phyloP scores from a whole-genome alignment of 306 rosid genomes.

The Quercus dentata region DNA sequence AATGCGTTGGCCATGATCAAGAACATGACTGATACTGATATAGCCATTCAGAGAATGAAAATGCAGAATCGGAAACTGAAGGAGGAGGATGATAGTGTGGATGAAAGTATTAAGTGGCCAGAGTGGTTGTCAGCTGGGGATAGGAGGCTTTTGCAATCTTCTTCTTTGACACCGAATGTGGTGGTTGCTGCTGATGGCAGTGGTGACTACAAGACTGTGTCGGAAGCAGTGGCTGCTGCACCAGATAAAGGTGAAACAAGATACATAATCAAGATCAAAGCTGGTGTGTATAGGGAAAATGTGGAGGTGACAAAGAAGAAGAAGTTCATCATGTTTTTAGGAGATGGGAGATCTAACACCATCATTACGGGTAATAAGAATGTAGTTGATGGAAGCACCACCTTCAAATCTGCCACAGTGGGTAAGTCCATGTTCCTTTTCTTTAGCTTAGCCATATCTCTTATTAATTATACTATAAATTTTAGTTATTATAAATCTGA shows the following conservation, averaged over 20 bases:
- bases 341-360: slow-evolving; percentile 63
- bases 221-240: slow-evolving; percentile 75
- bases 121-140: slow-evolving; percentile 70
- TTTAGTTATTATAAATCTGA: no score
- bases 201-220: slow-evolving; percentile 66
- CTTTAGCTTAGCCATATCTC: no score
- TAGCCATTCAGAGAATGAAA: slow-evolving; percentile 29
- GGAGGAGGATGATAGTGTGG: slow-evolving; percentile 14
- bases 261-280: slow-evolving; percentile 64
- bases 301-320: slow-evolving; percentile 72
- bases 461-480: no score
- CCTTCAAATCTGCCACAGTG: slow-evolving; percentile 87
- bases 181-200: slow-evolving; percentile 88
- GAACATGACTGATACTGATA: slow-evolving; percentile 71
- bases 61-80: slow-evolving; percentile 22
- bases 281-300: slow-evolving; percentile 70
- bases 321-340: slow-evolving; percentile 71
- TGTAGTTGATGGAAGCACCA: slow-evolving; percentile 89
- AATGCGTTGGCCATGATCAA: slow-evolving; percentile 73
- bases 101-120: slow-evolving; percentile 49
- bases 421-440: slow-evolving; percentile 35
- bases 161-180: slow-evolving; percentile 41
- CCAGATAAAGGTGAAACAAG: slow-evolving; percentile 60
- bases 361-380: slow-evolving; percentile 72
- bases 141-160: slow-evolving; percentile 56